These are phyloP conservation scores for Salmacisia buchloeana DNA, from an alignment of 1,284 basidiomycete species.

Conservation along the genomic window DNA sequence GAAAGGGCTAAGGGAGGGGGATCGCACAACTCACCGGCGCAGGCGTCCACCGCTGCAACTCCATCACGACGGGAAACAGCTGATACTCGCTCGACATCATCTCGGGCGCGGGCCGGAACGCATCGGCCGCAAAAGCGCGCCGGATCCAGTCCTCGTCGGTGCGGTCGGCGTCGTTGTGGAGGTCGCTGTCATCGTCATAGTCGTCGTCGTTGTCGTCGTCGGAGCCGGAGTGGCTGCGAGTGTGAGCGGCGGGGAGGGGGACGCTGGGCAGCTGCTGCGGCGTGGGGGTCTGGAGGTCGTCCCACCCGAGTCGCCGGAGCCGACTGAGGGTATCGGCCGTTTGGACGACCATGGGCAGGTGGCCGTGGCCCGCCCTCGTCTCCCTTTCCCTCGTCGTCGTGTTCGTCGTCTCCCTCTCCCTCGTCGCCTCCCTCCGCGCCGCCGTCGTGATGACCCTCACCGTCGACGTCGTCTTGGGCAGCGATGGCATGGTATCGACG, in stretches of 20 bases:
- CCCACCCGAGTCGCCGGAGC: background rate
- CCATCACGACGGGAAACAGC: conserved; percentile 2
- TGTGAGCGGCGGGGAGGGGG: background rate
- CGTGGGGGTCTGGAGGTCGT: background rate
- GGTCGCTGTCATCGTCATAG: too few relatives aligned
- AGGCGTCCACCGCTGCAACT: background rate
- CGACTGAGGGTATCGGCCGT: background rate
- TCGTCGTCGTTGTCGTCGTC: too few relatives aligned
- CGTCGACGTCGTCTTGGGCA: too few relatives aligned
- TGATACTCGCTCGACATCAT: background rate
- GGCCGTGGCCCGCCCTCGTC: too few relatives aligned
- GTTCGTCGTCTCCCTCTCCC: too few relatives aligned
- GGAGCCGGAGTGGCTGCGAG: too few relatives aligned
- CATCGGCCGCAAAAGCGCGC: background rate
- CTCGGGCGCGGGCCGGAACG: background rate
- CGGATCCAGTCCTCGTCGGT: background rate
- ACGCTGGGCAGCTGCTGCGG: background rate
- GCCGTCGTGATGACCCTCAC: too few relatives aligned
- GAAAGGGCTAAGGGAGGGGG: too few relatives aligned
- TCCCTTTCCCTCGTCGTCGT: too few relatives aligned
- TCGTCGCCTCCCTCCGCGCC: too few relatives aligned
- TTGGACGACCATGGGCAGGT: background rate
- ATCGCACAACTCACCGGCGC: too few relatives aligned
- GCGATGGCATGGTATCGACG: background rate
- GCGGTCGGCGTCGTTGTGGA: too few relatives aligned